Percentiles rank a stretch among this genome's conserved stretches.
Conservation (phyloP, 352 stramenopile genomes). For the Globisporangium polare region DNA sequence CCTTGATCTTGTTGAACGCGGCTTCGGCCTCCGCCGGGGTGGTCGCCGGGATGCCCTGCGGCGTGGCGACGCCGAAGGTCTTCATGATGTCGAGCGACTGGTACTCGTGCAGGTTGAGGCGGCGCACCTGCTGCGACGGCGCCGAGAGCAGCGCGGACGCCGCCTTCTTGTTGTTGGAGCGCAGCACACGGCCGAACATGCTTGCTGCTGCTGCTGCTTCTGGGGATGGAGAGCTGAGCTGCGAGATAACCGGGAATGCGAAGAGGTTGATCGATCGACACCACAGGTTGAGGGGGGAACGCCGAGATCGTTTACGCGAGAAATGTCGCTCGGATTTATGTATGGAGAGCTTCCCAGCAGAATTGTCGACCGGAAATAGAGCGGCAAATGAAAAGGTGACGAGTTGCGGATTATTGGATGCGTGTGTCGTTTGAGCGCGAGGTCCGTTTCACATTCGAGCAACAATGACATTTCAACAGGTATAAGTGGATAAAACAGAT, state of each 20-base stretch:
- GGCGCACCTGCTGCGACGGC: conserved; percentile 72
- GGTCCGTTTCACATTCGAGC: background rate
- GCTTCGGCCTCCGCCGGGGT: conserved; percentile 81
- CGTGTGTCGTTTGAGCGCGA: background rate
- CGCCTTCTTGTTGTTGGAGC: conserved; percentile 20
- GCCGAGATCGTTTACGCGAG: conserved; percentile 1
- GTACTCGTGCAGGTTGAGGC: conserved; percentile 94
- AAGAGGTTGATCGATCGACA: background rate
- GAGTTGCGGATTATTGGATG: background rate
- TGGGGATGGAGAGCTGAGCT: conserved; percentile 3
- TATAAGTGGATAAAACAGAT: background rate
- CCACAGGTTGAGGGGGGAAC: conserved; percentile 8
- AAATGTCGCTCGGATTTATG: background rate
- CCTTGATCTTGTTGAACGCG: conserved; percentile 78
- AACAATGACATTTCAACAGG: too few relatives aligned
- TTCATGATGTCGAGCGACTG: conserved; percentile 94
- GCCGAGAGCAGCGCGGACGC: conserved; percentile 46
- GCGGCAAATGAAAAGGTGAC: background rate
- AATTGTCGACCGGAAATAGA: background rate
- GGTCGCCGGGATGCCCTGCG: conserved; percentile 60
- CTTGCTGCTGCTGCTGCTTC: background rate
- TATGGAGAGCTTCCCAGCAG: background rate
- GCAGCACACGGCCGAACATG: conserved; percentile 61
- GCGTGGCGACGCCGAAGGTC: conserved; percentile 77
- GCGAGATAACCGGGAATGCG: conserved; percentile 2